Base-by-base conservation (phyloP, 108 stramenopile genomes). In the Seminavis robusta region DNA sequence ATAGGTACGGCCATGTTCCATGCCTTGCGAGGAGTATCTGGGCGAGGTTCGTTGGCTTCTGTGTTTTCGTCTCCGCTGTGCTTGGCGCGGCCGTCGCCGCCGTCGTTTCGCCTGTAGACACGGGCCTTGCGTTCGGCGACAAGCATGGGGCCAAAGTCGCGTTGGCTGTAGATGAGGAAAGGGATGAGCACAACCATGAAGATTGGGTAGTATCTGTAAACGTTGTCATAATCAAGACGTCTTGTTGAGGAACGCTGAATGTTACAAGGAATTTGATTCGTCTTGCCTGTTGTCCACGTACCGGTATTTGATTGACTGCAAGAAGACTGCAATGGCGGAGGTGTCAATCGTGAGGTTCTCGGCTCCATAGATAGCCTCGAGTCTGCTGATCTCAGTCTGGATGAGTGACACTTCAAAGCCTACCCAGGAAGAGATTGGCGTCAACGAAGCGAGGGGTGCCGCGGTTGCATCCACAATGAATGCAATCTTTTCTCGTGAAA, bases 381-480 rank as follows among this genome's bases (percentile, higher is more conserved):
- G 72, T 15, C 25, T 52, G 65, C 83, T 73, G 5, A 88, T 47
- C 59, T 83, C 69, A 15, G 47, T 32, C 31, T 84, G 77, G 51
- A 88, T 80, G 32, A 84, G 63, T n/a, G 48, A 47, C 19, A 80
- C 65, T 61, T 84, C 83, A 39, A 79, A 88, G 23, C 83, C 86
- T 46, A 84, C 75, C 86, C 86, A 88, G 47, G 69, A 65, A 26
- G 79, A 80, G 31, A 88, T 59, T 0, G 86, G 86, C 17, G 64
- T 54, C 44, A 88, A 59, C 34, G 63, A 69, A 16, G 86, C 86
- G 34, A 88, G 69, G 15, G 86, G 86, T 20, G 86, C 80, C 0
- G 81, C 49, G 1, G 82, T 88, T 17, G 82, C 78, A 56, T 88
- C 86, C 30, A 83, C 78, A 19, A 88, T 56, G 45, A 83, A 89